phyloP scores from a whole-genome alignment of 768 basidiomycete genomes.

The Naematelia encephala region DNA sequence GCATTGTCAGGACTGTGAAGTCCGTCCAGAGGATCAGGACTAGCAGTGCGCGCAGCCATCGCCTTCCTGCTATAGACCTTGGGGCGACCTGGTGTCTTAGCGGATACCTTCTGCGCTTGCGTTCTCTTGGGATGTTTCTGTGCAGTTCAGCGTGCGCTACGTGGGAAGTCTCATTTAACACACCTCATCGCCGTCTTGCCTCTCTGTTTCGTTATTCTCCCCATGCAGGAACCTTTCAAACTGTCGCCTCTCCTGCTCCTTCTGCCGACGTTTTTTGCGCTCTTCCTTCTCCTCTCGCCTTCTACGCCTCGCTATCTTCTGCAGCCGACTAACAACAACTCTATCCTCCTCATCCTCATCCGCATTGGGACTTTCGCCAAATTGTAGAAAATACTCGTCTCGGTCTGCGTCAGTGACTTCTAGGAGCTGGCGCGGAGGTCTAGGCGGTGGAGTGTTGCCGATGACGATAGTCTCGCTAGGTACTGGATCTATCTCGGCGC shows the following conservation, averaged over 20 bases:
- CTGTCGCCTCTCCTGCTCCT: slow-evolving; percentile 13
- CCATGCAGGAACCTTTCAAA: slow-evolving; percentile 26
- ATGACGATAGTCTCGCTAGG: slow-evolving; percentile 26
- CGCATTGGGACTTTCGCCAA: slow-evolving; percentile 14
- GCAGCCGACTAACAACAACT: slow-evolving; percentile 14
- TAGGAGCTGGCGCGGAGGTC: slow-evolving; percentile 10
- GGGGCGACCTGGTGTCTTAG: not conserved
- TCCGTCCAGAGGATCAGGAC: not conserved
- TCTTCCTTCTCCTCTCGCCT: slow-evolving; percentile 26
- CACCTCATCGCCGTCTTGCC: not conserved
- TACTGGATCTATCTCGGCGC: slow-evolving; percentile 15
- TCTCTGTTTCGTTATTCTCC: not conserved
- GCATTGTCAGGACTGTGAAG: not conserved
- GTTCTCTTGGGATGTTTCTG: not conserved
- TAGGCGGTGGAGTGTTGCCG: slow-evolving; percentile 17
- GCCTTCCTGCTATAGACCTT: not conserved
- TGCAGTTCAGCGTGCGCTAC: not conserved
- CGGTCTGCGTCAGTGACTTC: slow-evolving; percentile 26
- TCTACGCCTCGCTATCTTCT: slow-evolving; percentile 31
- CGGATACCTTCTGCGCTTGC: not conserved
- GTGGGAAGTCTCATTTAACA: not conserved
- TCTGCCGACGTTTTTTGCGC: slow-evolving; percentile 15
- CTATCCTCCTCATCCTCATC: slow-evolving; percentile 27
- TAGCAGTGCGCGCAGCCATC: not conserved
- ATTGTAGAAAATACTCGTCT: slow-evolving; percentile 33